Percentiles rank a stretch among this genome's conserved stretches.
phyloP scores from a whole-genome alignment of 306 rosid genomes.

The Rubus idaeus region DNA sequence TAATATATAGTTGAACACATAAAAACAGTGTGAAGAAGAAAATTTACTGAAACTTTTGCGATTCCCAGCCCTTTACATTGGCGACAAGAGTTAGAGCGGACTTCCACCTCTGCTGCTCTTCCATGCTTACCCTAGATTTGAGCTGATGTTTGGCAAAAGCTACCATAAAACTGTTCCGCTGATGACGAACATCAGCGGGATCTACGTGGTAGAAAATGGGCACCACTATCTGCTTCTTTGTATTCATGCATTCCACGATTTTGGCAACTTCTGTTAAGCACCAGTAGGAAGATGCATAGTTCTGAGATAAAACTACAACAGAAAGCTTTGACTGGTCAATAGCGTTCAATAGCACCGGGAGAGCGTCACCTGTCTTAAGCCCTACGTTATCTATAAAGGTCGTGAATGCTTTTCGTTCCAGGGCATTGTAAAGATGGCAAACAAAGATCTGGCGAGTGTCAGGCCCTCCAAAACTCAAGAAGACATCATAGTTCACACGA shows the following conservation, averaged over 20 bases:
- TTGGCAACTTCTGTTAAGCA: constrained; percentile 10
- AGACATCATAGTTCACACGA: neutral
- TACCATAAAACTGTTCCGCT: neutral
- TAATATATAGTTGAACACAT: no score
- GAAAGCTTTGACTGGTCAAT: neutral
- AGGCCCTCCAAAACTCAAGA: constrained; percentile 1
- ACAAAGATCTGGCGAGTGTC: neutral
- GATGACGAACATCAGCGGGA: neutral
- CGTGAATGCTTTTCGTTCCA: neutral
- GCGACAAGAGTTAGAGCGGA: accelerated
- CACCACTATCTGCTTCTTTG: neutral
- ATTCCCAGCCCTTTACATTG: neutral
- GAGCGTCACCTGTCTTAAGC: neutral
- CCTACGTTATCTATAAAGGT: neutral
- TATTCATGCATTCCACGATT: neutral
- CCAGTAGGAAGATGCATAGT: constrained; percentile 10
- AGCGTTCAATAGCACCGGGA: neutral
- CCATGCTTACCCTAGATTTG: neutral
- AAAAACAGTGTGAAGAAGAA: no score
- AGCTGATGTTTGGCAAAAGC: neutral
- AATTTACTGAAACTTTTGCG: neutral
- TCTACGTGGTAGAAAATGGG: constrained; percentile 10
- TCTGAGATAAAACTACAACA: no score
- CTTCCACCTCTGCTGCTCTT: neutral
- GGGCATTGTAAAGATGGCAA: neutral